Percentiles rank a stretch among this genome's conserved stretches.
Evolutionary conservation across 768 basidiomycete species (phyloP).

Genomic region (Podaxis sp.): DNA sequence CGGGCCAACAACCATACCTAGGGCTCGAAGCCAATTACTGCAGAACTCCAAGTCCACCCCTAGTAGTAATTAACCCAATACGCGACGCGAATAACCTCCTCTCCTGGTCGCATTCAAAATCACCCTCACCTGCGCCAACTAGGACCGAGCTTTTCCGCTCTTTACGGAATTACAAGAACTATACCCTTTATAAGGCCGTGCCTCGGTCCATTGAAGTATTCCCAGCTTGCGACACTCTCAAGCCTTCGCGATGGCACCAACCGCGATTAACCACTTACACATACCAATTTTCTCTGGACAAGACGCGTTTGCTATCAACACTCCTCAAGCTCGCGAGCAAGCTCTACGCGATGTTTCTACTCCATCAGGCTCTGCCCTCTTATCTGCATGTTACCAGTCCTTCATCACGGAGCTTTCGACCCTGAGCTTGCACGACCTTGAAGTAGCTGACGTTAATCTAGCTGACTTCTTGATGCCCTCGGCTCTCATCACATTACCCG

Average conservation of each 20-base stretch:
- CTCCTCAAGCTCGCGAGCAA: slow-evolving; percentile 33
- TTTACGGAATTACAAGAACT: slow-evolving; percentile 17
- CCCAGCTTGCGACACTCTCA: slow-evolving; percentile 30
- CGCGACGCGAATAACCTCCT: not conserved
- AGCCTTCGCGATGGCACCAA: slow-evolving; percentile 20
- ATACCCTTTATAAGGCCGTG: slow-evolving; percentile 15
- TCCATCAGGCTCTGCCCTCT: slow-evolving; percentile 40
- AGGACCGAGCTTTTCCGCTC: not conserved
- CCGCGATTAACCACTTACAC: slow-evolving; percentile 18
- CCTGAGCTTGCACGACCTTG: slow-evolving; percentile 37
- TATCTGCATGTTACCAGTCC: slow-evolving; percentile 49
- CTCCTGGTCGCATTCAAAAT: not conserved
- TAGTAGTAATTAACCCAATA: slow-evolving; percentile 4
- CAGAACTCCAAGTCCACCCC: not conserved
- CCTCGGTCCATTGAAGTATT: slow-evolving; percentile 17
- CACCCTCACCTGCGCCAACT: not conserved
- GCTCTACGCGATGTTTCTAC: slow-evolving; percentile 42
- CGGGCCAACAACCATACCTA: not conserved
- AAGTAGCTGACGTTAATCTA: slow-evolving; percentile 37
- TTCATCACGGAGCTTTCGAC: slow-evolving; percentile 50
- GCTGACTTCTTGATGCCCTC: slow-evolving; percentile 42
- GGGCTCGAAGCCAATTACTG: not conserved
- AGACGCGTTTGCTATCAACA: slow-evolving; percentile 38
- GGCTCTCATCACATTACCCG: slow-evolving; percentile 38
- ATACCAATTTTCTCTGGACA: slow-evolving; percentile 62